A percentile compares a stretch with the other conserved stretches of the same genome.
These are phyloP conservation scores for Colletotrichum spinosum DNA, from an alignment of 2,329 filamentous ascomycete species.

Conservation along the genomic window DNA sequence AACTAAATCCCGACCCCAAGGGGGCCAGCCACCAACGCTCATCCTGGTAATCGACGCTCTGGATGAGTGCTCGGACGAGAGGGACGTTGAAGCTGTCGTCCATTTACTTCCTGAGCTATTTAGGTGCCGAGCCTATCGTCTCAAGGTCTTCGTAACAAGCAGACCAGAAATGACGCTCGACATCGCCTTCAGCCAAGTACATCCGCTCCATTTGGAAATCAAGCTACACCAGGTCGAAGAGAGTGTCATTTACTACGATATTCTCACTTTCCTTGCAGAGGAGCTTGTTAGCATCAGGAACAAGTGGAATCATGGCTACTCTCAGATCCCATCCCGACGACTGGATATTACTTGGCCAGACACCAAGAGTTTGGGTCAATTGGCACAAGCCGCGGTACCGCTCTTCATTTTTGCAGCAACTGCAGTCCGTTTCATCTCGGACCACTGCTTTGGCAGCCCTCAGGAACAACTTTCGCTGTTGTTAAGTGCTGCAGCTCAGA, in stretches of 20 bases:
- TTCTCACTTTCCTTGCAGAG: background rate
- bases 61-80: background rate
- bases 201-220: background rate
- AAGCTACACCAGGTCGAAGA: background rate
- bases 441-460: background rate
- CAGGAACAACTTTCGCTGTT: background rate
- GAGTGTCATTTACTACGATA: background rate
- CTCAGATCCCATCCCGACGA: background rate
- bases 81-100: background rate
- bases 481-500: background rate
- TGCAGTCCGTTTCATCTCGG: slow-evolving; percentile 29
- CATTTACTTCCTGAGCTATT: background rate
- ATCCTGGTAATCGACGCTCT: background rate
- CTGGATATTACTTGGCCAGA: background rate
- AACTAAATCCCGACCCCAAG: too few species aligned
- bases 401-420: slow-evolving; percentile 41
- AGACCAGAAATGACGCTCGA: slow-evolving; percentile 49
- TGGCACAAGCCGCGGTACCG: slow-evolving; percentile 29
- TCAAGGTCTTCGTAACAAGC: slow-evolving; percentile 39
- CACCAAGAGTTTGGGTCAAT: background rate
- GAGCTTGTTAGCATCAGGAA: background rate
- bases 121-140: background rate
- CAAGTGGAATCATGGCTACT: background rate
- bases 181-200: slow-evolving; percentile 43
- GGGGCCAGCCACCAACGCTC: background rate